Evolutionary conservation across 768 basidiomycete species (phyloP).

Genomic region (Ephemerocybe angulata): DNA sequence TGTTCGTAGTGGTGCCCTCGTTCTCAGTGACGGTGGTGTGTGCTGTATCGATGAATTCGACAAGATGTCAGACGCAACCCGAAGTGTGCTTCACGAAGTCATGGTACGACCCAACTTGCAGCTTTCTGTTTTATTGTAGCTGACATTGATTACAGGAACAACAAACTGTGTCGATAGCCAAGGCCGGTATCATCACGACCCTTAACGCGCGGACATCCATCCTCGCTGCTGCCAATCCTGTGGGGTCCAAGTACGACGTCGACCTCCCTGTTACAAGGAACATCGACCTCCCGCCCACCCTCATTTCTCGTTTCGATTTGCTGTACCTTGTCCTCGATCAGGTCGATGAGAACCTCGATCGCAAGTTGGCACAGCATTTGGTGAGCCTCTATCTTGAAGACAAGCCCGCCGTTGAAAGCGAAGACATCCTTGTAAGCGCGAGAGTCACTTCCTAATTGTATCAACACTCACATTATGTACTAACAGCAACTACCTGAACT

Average conservation of each 20-base stretch:
- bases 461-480: neutral
- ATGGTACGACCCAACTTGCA: constrained; percentile 56
- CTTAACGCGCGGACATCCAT: constrained; percentile 98
- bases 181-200: constrained; percentile 98
- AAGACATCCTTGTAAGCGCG: constrained; percentile 79
- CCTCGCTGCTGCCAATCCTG: constrained; percentile 95
- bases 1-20: constrained; percentile 75
- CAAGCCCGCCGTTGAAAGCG: constrained; percentile 56
- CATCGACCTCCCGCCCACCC: constrained; percentile 94
- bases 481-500: constrained; percentile 87
- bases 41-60: constrained; percentile 99
- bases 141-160: constrained; percentile 69
- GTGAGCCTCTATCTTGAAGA: constrained; percentile 95
- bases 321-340: constrained; percentile 94
- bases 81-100: constrained; percentile 97
- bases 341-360: constrained; percentile 84
- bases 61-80: constrained; percentile 97
- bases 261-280: constrained; percentile 90
- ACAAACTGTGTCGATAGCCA: constrained; percentile 99
- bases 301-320: constrained; percentile 97
- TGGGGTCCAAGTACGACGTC: constrained; percentile 92
- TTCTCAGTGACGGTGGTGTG: constrained; percentile 92
- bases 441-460: neutral
- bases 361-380: constrained; percentile 86
- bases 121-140: neutral